Evolutionary conservation across 371 early-diverging fungal genomes (phyloP).

Genomic region (Choanephora cucurbitarum): DNA sequence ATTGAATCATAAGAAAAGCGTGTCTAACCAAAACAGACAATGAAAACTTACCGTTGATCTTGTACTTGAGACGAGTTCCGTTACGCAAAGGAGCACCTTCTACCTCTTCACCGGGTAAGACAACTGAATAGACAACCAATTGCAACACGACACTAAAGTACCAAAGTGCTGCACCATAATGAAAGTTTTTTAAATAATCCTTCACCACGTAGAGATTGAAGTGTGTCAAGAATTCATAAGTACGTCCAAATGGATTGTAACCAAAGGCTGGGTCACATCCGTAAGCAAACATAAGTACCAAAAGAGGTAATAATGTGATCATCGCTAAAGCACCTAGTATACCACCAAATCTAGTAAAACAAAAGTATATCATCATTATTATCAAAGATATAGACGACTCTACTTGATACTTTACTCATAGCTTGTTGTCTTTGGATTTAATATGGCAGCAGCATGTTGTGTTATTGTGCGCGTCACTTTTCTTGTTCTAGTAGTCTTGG

Average conservation of each 20-base stretch:
- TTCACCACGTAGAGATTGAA: slow-evolving; percentile 31
- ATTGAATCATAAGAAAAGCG: slow-evolving; percentile 13
- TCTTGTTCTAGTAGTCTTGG: slow-evolving; percentile 3
- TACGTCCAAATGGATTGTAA: slow-evolving; percentile 42
- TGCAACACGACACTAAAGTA: slow-evolving; percentile 71
- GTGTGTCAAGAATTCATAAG: slow-evolving; percentile 20
- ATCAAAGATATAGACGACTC: neutral
- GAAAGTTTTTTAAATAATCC: slow-evolving; percentile 33
- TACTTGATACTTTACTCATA: slow-evolving; percentile 57
- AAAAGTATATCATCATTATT: slow-evolving; percentile 76
- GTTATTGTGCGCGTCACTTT: neutral
- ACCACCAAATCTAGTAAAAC: slow-evolving; percentile 64
- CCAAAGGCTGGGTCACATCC: slow-evolving; percentile 59
- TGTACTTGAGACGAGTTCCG: slow-evolving; percentile 70
- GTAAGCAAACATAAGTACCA: slow-evolving; percentile 68
- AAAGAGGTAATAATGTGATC: slow-evolving; percentile 58
- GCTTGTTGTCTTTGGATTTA: slow-evolving; percentile 57
- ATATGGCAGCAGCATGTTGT: slow-evolving; percentile 10
- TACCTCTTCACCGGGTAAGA: slow-evolving; percentile 70
- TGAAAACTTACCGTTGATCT: slow-evolving; percentile 66
- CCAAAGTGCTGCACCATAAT: slow-evolving; percentile 52
- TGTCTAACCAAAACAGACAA: neutral
- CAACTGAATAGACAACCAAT: slow-evolving; percentile 61
- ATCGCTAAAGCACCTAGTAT: slow-evolving; percentile 71
- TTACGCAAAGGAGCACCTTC: slow-evolving; percentile 75